These are phyloP conservation scores for Coemansia sp. DNA, from an alignment of 192 early-diverging fungal species.

Conservation along the genomic window DNA sequence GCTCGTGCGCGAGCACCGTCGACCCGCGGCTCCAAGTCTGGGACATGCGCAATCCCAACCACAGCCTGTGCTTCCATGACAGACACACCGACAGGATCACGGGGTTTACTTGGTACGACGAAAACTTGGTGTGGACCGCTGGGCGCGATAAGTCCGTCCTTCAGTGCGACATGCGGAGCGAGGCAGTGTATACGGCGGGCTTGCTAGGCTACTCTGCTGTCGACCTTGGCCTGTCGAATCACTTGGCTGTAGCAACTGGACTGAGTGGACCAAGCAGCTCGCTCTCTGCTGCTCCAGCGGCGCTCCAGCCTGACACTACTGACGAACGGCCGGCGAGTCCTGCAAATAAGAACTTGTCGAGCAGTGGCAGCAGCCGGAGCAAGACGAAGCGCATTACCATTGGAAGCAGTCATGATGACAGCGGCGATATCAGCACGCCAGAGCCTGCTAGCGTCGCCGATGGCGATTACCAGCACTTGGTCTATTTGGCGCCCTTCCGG, in stretches of 20 bases:
- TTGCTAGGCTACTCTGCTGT: slow-evolving; percentile 27
- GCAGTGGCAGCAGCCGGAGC: background rate
- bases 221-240: slow-evolving; percentile 30
- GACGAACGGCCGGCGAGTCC: background rate
- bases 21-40: slow-evolving; percentile 49
- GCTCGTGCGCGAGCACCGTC: slow-evolving; percentile 28
- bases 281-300: background rate
- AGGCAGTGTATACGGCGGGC: slow-evolving; percentile 33
- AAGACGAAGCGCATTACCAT: background rate
- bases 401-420: background rate
- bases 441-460: background rate
- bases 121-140: slow-evolving; percentile 45
- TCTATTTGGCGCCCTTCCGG: slow-evolving; percentile 20
- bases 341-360: background rate
- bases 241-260: slow-evolving; percentile 38
- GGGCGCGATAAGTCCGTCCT: slow-evolving; percentile 25
- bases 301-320: background rate
- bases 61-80: slow-evolving; percentile 50
- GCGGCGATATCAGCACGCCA: background rate
- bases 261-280: background rate
- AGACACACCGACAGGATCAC: slow-evolving; percentile 23
- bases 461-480: background rate
- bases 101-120: slow-evolving; percentile 53
- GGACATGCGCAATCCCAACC: slow-evolving; percentile 55
- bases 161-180: slow-evolving; percentile 48